Evolutionary conservation across 2,329 filamentous ascomycete genomes (phyloP).

Genomic region (Aspergillus felis): DNA sequence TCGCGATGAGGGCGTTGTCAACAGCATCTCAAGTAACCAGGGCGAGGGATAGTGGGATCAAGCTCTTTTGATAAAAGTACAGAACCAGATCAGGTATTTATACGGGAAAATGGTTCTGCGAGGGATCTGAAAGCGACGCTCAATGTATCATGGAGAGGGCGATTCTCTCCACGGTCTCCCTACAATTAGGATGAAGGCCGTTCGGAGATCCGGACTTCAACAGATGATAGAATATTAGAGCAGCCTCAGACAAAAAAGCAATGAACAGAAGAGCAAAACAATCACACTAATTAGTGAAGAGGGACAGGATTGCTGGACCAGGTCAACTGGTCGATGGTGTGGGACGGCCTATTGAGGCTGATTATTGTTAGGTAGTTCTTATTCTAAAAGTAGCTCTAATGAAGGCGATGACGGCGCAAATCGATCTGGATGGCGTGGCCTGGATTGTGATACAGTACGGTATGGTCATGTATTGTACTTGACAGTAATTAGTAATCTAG

Average conservation of each 20-base stretch:
- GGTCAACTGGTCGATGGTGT: neutral
- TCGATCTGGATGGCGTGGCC: neutral
- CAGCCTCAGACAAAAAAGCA: neutral
- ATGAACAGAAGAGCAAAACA: neutral
- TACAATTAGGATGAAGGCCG: neutral
- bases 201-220: neutral
- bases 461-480: neutral
- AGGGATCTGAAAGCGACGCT: slow-evolving; percentile 7
- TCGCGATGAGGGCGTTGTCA: slow-evolving; percentile 12
- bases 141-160: slow-evolving; percentile 14
- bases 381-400: neutral
- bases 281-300: neutral
- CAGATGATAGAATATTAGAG: neutral
- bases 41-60: neutral
- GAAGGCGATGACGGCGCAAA: neutral
- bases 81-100: neutral
- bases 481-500: neutral
- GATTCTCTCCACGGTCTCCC: neutral
- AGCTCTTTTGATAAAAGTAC: neutral
- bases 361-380: neutral
- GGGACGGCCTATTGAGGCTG: neutral
- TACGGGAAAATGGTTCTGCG: slow-evolving; percentile 5
- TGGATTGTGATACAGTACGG: neutral
- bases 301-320: neutral
- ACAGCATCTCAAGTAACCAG: slow-evolving; percentile 13